These are phyloP conservation scores for Sporothrix protearum DNA, from an alignment of 2,329 filamentous ascomycete genomes.

Conservation along the genomic window DNA sequence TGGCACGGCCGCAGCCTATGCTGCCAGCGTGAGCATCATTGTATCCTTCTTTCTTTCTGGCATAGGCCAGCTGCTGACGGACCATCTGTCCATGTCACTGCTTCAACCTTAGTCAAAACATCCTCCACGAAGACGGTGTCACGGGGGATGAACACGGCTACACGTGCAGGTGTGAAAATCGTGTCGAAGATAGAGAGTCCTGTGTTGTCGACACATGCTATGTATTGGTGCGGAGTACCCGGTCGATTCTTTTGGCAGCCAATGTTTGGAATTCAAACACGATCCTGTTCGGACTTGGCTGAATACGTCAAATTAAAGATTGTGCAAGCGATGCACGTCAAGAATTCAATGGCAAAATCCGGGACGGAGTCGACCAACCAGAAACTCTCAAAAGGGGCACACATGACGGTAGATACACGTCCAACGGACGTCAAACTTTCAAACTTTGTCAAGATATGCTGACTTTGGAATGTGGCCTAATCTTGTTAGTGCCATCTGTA, in stretches of 20 bases:
- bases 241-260: neutral
- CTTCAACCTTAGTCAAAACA: neutral
- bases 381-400: neutral
- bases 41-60: conserved; percentile 5
- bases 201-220: neutral
- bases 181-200: neutral
- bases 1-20: neutral
- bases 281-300: neutral
- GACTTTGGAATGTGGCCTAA: neutral
- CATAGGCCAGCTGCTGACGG: conserved; percentile 6
- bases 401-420: neutral
- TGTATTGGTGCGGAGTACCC: no score
- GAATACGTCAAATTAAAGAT: neutral
- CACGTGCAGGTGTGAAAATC: neutral
- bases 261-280: neutral
- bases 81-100: conserved; percentile 7
- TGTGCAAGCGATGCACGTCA: neutral
- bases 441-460: neutral
- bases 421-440: neutral
- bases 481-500: neutral
- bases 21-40: neutral
- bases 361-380: neutral
- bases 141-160: neutral
- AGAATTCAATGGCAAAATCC: neutral
- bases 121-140: neutral